phyloP scores from a whole-genome alignment of 441 rosid species.

The Pelargonium citronellum region DNA sequence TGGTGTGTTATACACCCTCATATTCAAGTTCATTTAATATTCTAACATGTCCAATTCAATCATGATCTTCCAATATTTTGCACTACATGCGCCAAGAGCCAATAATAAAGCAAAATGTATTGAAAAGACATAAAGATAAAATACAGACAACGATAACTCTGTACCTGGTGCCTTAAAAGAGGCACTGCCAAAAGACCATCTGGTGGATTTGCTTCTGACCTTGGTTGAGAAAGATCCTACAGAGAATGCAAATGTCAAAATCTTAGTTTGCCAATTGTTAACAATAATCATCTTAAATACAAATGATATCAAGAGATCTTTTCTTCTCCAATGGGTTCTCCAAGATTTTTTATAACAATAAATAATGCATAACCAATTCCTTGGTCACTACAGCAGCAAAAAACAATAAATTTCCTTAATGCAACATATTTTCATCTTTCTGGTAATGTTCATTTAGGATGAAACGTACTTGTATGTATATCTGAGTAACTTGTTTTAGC shows the following conservation, averaged over 20 bases:
- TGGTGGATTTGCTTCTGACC: slow-evolving; percentile 69
- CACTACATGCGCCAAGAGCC: not conserved
- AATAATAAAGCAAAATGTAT: not conserved
- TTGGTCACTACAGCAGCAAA: not conserved
- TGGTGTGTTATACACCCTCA: not conserved
- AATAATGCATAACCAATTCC: not conserved
- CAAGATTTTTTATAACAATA: not conserved
- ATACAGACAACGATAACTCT: slow-evolving; percentile 14
- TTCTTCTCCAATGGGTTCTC: not conserved
- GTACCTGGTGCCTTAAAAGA: slow-evolving; percentile 93
- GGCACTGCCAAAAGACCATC: slow-evolving; percentile 79
- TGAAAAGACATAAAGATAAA: not conserved
- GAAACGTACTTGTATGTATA: no score
- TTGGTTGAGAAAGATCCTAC: slow-evolving; percentile 81
- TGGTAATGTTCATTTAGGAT: no score
- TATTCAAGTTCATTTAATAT: no score
- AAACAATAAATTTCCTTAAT: not conserved
- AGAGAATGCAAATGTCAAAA: slow-evolving; percentile 22
- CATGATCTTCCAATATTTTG: not conserved
- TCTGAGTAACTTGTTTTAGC: no score
- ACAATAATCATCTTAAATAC: not conserved
- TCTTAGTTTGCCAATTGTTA: slow-evolving; percentile 1
- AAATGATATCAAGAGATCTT: not conserved
- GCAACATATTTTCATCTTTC: no score
- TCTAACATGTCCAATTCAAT: not conserved